Evolutionary conservation across 768 basidiomycete species (phyloP), one percentile per base, ranked within the genome.

Genomic region (Suillus americanus): DNA sequence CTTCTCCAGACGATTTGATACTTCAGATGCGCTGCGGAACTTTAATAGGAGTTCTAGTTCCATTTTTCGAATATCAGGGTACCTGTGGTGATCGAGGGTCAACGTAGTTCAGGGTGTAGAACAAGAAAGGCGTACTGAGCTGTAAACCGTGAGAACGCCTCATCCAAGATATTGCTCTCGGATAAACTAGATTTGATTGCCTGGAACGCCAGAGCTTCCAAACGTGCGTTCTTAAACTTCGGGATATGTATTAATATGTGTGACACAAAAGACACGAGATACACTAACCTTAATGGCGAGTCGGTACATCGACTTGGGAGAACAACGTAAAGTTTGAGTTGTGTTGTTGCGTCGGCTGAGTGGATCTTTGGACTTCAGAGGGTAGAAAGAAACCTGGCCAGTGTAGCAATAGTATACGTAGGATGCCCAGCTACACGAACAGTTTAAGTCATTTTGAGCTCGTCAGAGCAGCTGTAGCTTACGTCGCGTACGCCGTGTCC

Each of bases 251-350:
- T 54, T 33, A 54, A 33, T 20, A 10, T 3, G 20, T 33, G 50
- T 53, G 51, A 18, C 28, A 53, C 2, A 50, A 13, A 54, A 5
- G 20, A 35, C 18, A 12, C 10, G 18, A 33, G 30, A 53, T 18
- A 20, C 9, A 53, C 51, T 8, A 61, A 78, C 77, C 25, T 37
- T 67, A 20, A 16, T 45, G 28, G 77, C 77, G 10, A 78, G 68
- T 60, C 77, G 74, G 67, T 77, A 79, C 78, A 79, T 78, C 12
- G 77, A 78, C 69, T 79, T 78, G 63, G 78, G 77, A 20, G 77
- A 79, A 30, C 77, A 78, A 23, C 55, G 1, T 5, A 69, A 67
- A 25, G 64, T 51, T 0, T 30, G 45, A 14, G 18, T 50, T 6
- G n/a, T 23, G n/a, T 18, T 37, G 9, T 45, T 48, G 3, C 16